Conservation (phyloP, 73 alveolate genomes). For the Tetrahymena elliotti region DNA sequence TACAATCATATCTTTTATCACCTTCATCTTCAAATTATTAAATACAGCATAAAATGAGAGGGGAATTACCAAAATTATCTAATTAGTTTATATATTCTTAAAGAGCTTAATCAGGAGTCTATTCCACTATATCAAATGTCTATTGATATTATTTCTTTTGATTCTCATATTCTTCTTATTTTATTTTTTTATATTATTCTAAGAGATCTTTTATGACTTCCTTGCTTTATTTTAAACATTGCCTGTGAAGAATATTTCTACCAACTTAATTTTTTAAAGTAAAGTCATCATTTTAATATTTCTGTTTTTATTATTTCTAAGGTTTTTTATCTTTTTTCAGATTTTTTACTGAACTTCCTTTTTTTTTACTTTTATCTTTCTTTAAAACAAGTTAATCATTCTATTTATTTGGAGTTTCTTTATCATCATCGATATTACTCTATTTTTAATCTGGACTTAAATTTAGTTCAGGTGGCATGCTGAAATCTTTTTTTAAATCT, state of each 20-base stretch:
- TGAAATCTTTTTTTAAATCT: background rate
- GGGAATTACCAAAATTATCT: conserved; percentile 21
- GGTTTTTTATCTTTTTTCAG: background rate
- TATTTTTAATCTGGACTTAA: background rate
- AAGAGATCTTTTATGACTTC: background rate
- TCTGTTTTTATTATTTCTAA: background rate
- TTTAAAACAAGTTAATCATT: background rate
- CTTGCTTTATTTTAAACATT: background rate
- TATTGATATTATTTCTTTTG: background rate
- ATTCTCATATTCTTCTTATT: background rate
- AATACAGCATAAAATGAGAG: conserved; percentile 17
- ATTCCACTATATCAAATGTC: background rate
- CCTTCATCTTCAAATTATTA: background rate
- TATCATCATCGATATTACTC: background rate
- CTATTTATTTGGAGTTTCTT: background rate
- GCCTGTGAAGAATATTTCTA: background rate
- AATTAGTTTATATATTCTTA: background rate
- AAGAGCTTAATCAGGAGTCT: background rate
- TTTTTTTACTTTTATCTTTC: background rate
- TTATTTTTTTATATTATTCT: background rate
- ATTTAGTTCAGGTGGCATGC: background rate
- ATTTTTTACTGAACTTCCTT: background rate
- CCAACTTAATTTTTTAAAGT: background rate
- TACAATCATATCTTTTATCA: background rate
- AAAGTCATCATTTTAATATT: background rate